Base-by-base conservation (phyloP, 495 filamentous ascomycete genomes). In the Lindgomyces ingoldianus region DNA sequence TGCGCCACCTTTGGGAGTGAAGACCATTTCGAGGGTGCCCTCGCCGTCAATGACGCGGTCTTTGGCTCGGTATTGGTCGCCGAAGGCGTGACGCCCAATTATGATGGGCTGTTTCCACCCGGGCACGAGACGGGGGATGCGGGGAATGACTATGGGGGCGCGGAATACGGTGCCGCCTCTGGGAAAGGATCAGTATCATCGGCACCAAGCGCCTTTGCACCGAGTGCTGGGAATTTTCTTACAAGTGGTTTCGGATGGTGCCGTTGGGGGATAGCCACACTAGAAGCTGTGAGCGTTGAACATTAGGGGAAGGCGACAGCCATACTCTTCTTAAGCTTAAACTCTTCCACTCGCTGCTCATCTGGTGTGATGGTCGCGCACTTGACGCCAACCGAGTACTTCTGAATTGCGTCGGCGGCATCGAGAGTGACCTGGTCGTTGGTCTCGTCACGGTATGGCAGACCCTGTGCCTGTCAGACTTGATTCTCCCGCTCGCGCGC, bases 251-350 rank as follows among this genome's bases (percentile, higher is more conserved):
- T 74, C 94, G 87, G 81, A 98, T 98, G 48, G 94, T 98, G 72
- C 94, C 94, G 76, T 98, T 98, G 72, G 94, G 94, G 58, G 90
- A 95, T 56, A 97, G 84, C 94, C 94, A 98, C 94, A 98, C 90
- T 90, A 72, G 14, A 27, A 60, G 27, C 53, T 16, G 54, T 18
- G 21, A 33, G 42, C 24, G 12, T 11, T 57, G 49, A 19, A 29
- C 58, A 49, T n/a, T 33, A 16, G 19, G 26, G 14, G 25, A 21
- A 1, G 21, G 16, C 1, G 39, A 19, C 4, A 26, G 53, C 44
- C 84, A 72, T 84, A 91, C 90, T 97, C 79, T 97, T 85, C 90
- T 98, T 98, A 67, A 98, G 83, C 71, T 95, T 89, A 79, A 98
- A 98, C 78, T 98, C 94, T 83, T 97, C 84, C 19, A 98, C 92